Conservation (phyloP, 768 basidiomycete species). For the Saitozyma sp. region DNA sequence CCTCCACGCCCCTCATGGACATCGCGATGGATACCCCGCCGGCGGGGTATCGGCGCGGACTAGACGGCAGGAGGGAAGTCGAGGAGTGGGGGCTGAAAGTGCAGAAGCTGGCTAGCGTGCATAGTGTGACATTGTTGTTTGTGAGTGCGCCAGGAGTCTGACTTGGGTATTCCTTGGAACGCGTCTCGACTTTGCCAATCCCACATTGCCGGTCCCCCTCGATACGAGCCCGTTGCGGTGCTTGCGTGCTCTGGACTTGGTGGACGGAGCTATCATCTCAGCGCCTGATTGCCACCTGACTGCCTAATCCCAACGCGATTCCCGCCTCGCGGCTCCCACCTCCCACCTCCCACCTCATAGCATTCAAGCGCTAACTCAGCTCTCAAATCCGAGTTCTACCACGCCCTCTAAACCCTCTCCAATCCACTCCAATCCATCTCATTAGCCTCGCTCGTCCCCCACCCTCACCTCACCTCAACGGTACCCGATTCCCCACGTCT, state of each 20-base stretch:
- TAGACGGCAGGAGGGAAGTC: slow-evolving; percentile 45
- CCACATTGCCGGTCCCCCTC: background rate
- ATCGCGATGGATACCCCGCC: slow-evolving; percentile 33
- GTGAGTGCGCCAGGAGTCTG: slow-evolving; percentile 23
- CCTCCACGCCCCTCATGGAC: slow-evolving; percentile 41
- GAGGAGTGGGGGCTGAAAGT: slow-evolving; percentile 52
- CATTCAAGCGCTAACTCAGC: too few relatives aligned
- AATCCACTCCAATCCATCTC: too few relatives aligned
- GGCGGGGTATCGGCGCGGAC: slow-evolving; percentile 15
- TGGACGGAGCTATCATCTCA: too few relatives aligned
- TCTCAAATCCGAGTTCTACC: too few relatives aligned
- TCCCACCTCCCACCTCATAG: too few relatives aligned
- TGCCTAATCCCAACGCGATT: too few relatives aligned
- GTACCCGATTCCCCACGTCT: too few relatives aligned
- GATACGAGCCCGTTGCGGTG: background rate
- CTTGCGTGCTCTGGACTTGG: too few relatives aligned
- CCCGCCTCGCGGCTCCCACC: too few relatives aligned
- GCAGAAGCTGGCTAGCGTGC: slow-evolving; percentile 50
- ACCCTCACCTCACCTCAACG: too few relatives aligned
- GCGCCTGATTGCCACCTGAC: background rate
- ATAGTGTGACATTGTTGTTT: slow-evolving; percentile 46
- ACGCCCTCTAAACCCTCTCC: too few relatives aligned
- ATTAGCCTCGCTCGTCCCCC: too few relatives aligned
- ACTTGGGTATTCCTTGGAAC: background rate
- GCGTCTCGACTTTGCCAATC: background rate